Base-by-base conservation (phyloP, 306 rosid species). In the Cucurbita ficifolia region DNA sequence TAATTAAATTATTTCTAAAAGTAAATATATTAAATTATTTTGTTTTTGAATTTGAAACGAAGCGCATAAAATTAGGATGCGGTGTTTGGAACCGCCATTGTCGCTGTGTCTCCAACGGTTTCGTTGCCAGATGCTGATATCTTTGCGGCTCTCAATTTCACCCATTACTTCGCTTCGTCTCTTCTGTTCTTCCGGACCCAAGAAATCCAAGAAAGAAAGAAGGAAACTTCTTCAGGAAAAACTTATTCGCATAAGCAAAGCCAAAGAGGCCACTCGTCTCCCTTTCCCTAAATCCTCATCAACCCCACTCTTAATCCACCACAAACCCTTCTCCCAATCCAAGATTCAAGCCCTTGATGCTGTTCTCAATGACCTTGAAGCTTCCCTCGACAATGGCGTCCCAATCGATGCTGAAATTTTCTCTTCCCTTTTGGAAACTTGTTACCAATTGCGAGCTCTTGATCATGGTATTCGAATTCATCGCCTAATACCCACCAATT, bases 381-480 rank as follows among this genome's bases (percentile, higher is more conserved):
- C 76, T 29, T 84, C 98, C 3, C 1, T 83, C 3, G 86, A 82
- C 3, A 87, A 85, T 35, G 91, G 93, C 42, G 75, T 90, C 22
- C 67, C 22, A 51, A 75, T 93, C 42, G 96, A 84, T 56, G 29
- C 79, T 52, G 86, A 88, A 75, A 81, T 85, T 39, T 86, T 82
- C 62, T 88, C 97, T 58, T 93, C 98, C 54, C 81, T 93, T 33
- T 78, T 90, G 56, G 98, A 88, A 87, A 86, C 91, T 19, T 88
- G 98, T 48, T 88, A 83, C 78, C 82, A 56, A 16, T 57, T 88
- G 54, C 81, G 80, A 70, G 85, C 94, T 48, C 52, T 88, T 71
- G 76, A 38, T 8, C 77, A 78, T 7, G 93, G 92, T 45, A 72
- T 82, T 8, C 85, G 93, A 51, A 55, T 93, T 77, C 97, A 93